phyloP scores from a whole-genome alignment of 306 rosid genomes.

The Castanea sativa region DNA sequence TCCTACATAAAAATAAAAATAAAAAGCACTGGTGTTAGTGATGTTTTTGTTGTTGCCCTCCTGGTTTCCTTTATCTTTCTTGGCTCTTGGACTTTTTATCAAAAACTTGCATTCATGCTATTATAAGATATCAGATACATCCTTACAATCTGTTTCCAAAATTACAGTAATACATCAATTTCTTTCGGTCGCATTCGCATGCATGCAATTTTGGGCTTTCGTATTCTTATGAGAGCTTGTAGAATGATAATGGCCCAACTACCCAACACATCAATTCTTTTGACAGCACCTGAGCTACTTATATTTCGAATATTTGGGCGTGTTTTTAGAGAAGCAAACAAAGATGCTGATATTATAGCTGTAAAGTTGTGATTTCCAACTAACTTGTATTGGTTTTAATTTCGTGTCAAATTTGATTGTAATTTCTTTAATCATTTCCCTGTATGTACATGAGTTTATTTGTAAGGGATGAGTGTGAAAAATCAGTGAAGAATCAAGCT shows the following conservation, averaged over 20 bases:
- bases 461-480: too few species aligned
- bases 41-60: constrained; percentile 2
- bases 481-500: too few species aligned
- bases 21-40: neutral
- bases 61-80: constrained; percentile 3
- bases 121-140: neutral
- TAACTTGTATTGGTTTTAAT: too few species aligned
- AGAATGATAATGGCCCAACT: neutral
- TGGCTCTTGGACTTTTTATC: neutral
- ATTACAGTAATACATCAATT: neutral
- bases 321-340: neutral
- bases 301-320: neutral
- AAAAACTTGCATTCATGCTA: neutral
- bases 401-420: too few species aligned
- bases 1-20: neutral
- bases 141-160: neutral
- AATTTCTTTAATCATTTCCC: too few species aligned
- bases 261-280: neutral
- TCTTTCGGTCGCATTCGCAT: neutral
- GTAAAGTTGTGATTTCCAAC: too few species aligned
- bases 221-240: neutral
- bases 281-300: neutral
- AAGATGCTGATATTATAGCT: neutral
- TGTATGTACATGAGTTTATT: too few species aligned
- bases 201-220: neutral